Conservation (phyloP, 352 stramenopile species). For the Phytophthora sp. region DNA sequence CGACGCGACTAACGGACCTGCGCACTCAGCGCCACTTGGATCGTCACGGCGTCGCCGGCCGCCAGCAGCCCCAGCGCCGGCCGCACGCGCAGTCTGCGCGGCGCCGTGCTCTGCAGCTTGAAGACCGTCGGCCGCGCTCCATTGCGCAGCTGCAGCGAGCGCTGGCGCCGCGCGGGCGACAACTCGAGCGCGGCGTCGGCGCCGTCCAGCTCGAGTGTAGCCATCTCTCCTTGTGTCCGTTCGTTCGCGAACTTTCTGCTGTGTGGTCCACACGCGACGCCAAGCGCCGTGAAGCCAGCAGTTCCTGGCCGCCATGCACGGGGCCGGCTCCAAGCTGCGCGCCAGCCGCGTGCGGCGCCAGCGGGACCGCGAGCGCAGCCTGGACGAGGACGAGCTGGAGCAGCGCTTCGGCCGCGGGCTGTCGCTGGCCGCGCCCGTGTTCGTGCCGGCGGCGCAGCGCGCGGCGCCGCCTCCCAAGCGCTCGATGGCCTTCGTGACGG, state of each 20-base stretch:
- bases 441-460: constrained; percentile 43
- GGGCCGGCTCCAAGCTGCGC: constrained; percentile 56
- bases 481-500: constrained; percentile 64
- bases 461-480: constrained; percentile 21
- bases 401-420: constrained; percentile 55
- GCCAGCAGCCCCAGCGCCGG: constrained; percentile 28
- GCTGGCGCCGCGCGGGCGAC: not conserved
- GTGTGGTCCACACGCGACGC: too few species aligned
- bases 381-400: constrained; percentile 68
- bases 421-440: constrained; percentile 61
- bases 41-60: not conserved
- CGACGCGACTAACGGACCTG: constrained; percentile 23
- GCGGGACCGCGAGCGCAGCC: constrained; percentile 52
- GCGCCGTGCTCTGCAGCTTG: constrained; percentile 54
- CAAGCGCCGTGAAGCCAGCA: too few species aligned
- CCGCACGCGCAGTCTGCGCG: constrained; percentile 45
- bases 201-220: too few species aligned
- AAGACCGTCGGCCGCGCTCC: constrained; percentile 26
- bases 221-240: too few species aligned
- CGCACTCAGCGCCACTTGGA: constrained; percentile 39
- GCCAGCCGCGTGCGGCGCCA: constrained; percentile 63
- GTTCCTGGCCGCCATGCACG: constrained; percentile 13
- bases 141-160: constrained; percentile 3
- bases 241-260: not conserved
- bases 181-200: constrained; percentile 10